Base-by-base conservation (phyloP, 2,329 filamentous ascomycete genomes). In the Seiridium unicorne region DNA sequence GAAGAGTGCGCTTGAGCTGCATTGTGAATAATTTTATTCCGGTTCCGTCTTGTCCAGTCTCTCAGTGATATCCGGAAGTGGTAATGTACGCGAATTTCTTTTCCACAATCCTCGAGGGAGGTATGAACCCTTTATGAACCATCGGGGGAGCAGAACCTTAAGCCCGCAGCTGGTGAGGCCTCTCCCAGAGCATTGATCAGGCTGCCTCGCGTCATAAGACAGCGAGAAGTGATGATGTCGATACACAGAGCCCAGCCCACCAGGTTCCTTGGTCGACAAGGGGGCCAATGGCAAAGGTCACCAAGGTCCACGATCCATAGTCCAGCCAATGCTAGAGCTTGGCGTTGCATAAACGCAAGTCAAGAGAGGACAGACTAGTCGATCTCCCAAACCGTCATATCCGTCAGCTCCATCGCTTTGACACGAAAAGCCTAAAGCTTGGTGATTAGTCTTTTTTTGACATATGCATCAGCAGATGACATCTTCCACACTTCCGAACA, bases 1-100 rank as follows among this genome's bases (percentile, higher is more conserved):
- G 32, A 3, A 62, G 31, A 32, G 18, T 5, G 51, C 46, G 42
- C 49, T 58, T 58, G 36, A 60, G 44, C 38, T 62, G 61, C 61
- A 62, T 62, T 13, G n/a, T 59, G 38, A 44, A 13, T 42, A 8
- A 13, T 42, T 42, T 42, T 13, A 1, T 42, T 42, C 13, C 13
- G 7, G 7, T 42, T 42, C 13, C 38, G 38, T 8, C 55, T 47
- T 31, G 13, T 55, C 5, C 13, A 18, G 35, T 44, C n/a, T 31
- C 13, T 42, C n/a, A 5, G 31, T 9, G 13, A 10, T 26, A 10
- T 32, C 34, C 31, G 18, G 31, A 1, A 35, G 6, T 18, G 5
- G 26, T 40, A 11, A 10, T 44, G 2, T 11, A n/a, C 7, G 13
- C 13, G 38, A 34, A 55, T 32, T 7, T 18, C 6, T 44, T 3